Evolutionary conservation across 768 basidiomycete species (phyloP).

Genomic region (Tulasnella sp.): DNA sequence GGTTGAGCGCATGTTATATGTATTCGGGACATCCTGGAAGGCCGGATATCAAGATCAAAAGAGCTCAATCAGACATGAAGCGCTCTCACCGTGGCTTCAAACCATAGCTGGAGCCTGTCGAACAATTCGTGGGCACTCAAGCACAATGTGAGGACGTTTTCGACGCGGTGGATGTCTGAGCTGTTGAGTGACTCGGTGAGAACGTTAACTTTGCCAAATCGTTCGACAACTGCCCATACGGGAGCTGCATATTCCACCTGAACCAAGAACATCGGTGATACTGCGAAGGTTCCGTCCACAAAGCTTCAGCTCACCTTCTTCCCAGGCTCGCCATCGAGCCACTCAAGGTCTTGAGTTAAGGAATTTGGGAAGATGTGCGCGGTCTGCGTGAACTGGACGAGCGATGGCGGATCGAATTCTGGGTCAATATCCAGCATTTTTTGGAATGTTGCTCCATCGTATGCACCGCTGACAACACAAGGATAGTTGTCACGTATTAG

Average conservation of each 20-base stretch:
- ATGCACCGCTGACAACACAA: not conserved
- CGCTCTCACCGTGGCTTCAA: conserved; percentile 20
- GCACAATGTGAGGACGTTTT: conserved; percentile 26
- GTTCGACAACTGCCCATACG: not conserved
- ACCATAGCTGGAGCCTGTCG: conserved; percentile 16
- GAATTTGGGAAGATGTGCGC: not conserved
- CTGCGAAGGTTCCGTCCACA: too few relatives aligned
- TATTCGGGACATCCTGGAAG: not conserved
- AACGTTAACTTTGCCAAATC: conserved; percentile 25
- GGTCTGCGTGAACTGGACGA: too few relatives aligned
- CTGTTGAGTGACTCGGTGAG: conserved; percentile 29
- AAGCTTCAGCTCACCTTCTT: not conserved
- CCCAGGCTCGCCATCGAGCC: not conserved
- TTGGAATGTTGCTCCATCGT: too few relatives aligned
- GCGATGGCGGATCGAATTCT: too few relatives aligned
- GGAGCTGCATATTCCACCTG: not conserved
- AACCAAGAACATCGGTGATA: conserved; percentile 16
- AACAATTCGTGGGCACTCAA: not conserved
- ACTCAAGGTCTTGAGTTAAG: not conserved
- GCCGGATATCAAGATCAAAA: not conserved
- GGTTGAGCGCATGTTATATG: not conserved
- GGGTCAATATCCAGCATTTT: too few relatives aligned
- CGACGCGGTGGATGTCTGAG: too few relatives aligned
- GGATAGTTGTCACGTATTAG: too few relatives aligned
- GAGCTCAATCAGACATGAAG: not conserved